phyloP scores from a whole-genome alignment of 2,329 filamentous ascomycete genomes.

The Capronia coronata region DNA sequence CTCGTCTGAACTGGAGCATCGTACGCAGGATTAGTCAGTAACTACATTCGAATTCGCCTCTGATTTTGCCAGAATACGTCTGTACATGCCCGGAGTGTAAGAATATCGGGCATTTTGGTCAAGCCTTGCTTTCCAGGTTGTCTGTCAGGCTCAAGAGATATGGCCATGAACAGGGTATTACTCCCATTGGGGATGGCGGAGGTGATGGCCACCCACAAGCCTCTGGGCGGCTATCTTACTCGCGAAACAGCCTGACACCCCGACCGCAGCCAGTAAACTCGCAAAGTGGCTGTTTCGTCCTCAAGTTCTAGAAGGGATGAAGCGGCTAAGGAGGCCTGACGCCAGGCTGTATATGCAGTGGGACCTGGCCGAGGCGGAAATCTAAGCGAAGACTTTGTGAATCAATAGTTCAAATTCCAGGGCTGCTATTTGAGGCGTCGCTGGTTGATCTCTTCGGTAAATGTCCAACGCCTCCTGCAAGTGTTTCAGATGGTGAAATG shows the following conservation, averaged over 20 bases:
- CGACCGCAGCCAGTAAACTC: neutral
- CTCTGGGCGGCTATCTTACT: neutral
- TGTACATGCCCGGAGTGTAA: too few species aligned
- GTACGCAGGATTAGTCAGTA: too few species aligned
- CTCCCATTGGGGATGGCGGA: neutral
- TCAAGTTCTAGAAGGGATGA: neutral
- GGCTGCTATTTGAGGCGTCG: conserved; percentile 1
- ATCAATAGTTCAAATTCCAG: neutral
- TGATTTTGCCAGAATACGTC: too few species aligned
- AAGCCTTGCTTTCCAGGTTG: neutral
- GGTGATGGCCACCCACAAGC: neutral
- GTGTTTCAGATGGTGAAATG: conserved; percentile 10
- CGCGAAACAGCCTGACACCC: neutral
- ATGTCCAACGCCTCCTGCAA: conserved; percentile 14
- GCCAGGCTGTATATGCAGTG: neutral
- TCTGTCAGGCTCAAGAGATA: neutral
- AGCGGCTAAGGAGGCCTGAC: neutral
- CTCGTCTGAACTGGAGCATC: neutral
- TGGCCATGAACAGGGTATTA: neutral
- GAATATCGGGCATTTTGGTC: too few species aligned
- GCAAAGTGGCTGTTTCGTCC: neutral
- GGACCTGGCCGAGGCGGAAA: neutral
- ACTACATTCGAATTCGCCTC: too few species aligned
- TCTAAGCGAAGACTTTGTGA: neutral
- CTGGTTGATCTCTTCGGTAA: neutral